Evolutionary conservation across 2,329 filamentous ascomycete genomes (phyloP), one percentile per base, ranked within the genome.

Genomic region (Colletotrichum truncatum): DNA sequence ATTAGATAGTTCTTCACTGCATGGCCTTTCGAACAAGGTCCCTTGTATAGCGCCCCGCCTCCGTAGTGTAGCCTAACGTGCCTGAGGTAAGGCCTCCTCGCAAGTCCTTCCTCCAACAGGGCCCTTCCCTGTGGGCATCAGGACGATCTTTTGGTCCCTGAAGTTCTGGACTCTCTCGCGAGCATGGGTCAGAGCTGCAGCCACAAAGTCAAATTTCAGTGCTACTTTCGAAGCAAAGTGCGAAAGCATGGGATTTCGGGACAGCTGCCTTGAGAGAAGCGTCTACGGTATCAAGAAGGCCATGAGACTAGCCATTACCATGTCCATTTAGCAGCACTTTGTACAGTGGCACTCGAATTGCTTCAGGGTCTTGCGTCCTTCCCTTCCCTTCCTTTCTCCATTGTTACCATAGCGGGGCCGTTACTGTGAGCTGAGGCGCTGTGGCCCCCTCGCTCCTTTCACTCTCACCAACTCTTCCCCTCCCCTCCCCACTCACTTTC

Each of bases 71-170:
- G 12, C 12, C 32, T 49, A 12, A 25, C 16, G 30, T 43, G 25
- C 12, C 26, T 25, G 14, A 46, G 41, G 59, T 48, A 34, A 45
- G 14, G 12, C 55, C 43, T 49, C 14, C 16, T 6, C 16, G 10
- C 6, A 41, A 43, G 12, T n/a, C 7, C 32, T 36, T 6, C 7
- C 18, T 5, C 21, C 21, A 32, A 38, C 57, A 11, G 62, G 62
- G 61, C 32, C n/a, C 4, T n/a, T 6, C 62, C 62, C 26, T 62
- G 57, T 18, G 43, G 6, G 10, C 9, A 21, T 55, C 57, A 32
- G 14, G 57, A 51, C 43, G 62, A 65, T 65, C 62, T 25, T 54
- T 41, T 55, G 62, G 62, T 65, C 62, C 62, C 62, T 51, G 62
- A 62, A 49, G 62, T 65, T 65, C 62, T 65, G 58, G 62, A 63